A percentile compares a stretch with the other conserved stretches of the same genome.
phyloP scores from a whole-genome alignment of 176 grass and related monocot species.

The Rhynchospora breviuscula region DNA sequence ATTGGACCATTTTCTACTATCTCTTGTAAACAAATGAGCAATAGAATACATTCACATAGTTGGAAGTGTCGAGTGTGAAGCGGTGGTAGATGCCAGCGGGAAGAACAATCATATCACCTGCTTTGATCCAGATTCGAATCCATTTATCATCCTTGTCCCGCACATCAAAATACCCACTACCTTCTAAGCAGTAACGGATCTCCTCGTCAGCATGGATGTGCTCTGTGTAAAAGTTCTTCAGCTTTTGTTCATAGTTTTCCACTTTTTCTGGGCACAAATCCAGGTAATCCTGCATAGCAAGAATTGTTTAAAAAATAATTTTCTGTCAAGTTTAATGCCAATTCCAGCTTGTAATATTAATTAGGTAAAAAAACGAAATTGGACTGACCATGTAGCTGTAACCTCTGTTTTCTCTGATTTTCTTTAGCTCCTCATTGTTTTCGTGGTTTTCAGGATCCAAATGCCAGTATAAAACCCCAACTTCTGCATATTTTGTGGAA shows the following conservation, averaged over 20 bases:
- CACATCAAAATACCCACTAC: conserved; percentile 80
- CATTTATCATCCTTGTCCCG: conserved; percentile 71
- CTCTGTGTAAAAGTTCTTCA: conserved; percentile 76
- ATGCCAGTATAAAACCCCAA: conserved; percentile 78
- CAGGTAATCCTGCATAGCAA: conserved; percentile 53
- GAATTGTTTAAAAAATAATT: neutral
- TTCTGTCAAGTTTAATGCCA: neutral
- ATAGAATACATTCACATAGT: conserved; percentile 62
- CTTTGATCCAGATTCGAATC: conserved; percentile 82
- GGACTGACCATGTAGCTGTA: conserved; percentile 77
- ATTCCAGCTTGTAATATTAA: neutral
- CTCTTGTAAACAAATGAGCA: neutral
- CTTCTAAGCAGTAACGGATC: conserved; percentile 89
- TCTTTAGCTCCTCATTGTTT: conserved; percentile 55
- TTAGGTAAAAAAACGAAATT: neutral
- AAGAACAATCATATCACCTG: conserved; percentile 82
- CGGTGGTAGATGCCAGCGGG: conserved; percentile 86
- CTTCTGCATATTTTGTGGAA: conserved; percentile 45
- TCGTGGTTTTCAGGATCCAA: conserved; percentile 68
- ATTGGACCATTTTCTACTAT: neutral
- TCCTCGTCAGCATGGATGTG: conserved; percentile 90
- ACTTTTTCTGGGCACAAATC: conserved; percentile 76
- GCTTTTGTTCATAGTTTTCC: conserved; percentile 86
- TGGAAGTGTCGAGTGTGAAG: conserved; percentile 55
- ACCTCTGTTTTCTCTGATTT: conserved; percentile 73